Base-by-base conservation (phyloP, 225 moss, liverwort and hornwort species). In the Polytrichum formosum region DNA sequence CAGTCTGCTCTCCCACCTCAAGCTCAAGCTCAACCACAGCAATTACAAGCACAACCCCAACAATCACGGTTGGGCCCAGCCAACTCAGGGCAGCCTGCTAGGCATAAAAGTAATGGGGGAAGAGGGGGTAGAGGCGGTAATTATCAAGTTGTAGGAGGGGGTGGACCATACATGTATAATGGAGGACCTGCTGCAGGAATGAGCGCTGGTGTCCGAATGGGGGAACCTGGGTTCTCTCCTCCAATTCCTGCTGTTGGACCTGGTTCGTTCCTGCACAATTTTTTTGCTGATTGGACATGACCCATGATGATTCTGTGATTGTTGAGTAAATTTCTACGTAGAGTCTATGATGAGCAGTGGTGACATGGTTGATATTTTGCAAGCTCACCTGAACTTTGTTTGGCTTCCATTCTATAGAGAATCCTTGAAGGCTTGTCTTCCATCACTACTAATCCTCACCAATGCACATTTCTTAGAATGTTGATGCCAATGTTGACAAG, bases 171-270 rank as follows among this genome's bases (percentile, higher is more conserved):
- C 65, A 79, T 85, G 23, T 92, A 85, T 75, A 79, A 92, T 54
- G 94, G 92, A 75, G 79, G 82, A 26, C 68, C 90, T 63, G 28
- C 80, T 31, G 77, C 78, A 64, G 82, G 82, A 71, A 83, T 86
- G 35, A 86, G 76, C 67, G 74, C 84, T 68, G 86, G 84, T 73
- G 76, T 91, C 30, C 94, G 75, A 68, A 94, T 92, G 67, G 85
- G 91, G 67, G 98, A 98, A 67, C 82, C 88, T 58, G 91, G 89
- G 31, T 98, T 92, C 21, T 81, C 90, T 70, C 75, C 91, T 76
- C 26, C 92, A 56, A 77, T 84, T 20, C 90, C 93, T 74, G 76
- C 85, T 73, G 94, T 98, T 76, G 98, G 90, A 62, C 88, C 98
- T 77, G 94, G 98, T 98, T 80, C 74, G 92, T 81, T n/a, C 8